Conservation (phyloP, 2,329 filamentous ascomycete species). For the Colletotrichum aenigma region DNA sequence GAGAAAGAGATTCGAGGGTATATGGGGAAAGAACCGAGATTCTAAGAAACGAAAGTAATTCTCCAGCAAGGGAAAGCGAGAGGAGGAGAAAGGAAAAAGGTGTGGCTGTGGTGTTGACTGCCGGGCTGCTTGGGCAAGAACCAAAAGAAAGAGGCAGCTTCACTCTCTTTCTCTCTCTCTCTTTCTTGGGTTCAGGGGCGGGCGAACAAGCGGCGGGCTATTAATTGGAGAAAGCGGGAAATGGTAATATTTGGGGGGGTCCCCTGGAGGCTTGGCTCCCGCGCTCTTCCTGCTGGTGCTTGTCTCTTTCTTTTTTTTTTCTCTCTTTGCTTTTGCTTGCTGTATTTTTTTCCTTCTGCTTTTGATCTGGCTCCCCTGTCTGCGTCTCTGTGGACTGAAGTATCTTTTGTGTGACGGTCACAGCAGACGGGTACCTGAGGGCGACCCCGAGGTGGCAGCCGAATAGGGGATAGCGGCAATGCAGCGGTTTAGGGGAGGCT, state of each 20-base stretch:
- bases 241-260: constrained; percentile 12
- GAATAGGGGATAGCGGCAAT: constrained; percentile 12
- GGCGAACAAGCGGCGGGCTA: constrained; percentile 11
- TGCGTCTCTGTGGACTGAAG: background rate
- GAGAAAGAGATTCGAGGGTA: background rate
- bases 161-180: background rate
- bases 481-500: constrained; percentile 11
- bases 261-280: constrained; percentile 16
- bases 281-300: background rate
- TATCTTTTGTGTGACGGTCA: constrained; percentile 19
- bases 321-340: background rate
- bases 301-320: background rate
- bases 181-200: constrained; percentile 14
- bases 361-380: constrained; percentile 6
- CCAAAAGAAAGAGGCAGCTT: constrained; percentile 3
- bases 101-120: background rate
- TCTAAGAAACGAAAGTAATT: constrained; percentile 5
- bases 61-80: constrained; percentile 9
- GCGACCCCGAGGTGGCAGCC: background rate
- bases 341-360: background rate
- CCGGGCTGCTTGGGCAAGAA: constrained; percentile 1
- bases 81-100: background rate
- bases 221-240: constrained; percentile 20
- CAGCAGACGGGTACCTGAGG: constrained; percentile 19
- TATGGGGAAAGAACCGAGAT: background rate